Conservation (phyloP, 2,329 filamentous ascomycete genomes). For the Decorospora gaudefroyi region DNA sequence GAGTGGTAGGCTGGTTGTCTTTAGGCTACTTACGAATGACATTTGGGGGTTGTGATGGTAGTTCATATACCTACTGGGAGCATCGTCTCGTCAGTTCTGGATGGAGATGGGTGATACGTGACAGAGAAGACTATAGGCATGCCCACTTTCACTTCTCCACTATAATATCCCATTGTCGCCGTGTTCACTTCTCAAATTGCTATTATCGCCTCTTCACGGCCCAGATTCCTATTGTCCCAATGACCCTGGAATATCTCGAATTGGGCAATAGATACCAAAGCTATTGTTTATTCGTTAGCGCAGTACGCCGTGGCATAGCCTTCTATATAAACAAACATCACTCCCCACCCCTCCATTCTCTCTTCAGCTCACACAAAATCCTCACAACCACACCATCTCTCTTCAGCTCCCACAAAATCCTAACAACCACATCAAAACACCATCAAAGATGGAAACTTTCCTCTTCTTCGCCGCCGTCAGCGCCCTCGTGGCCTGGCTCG, state of each 20-base stretch:
- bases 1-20: conserved; percentile 62
- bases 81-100: too few species aligned
- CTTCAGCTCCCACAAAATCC: too few species aligned
- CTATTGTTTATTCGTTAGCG: too few species aligned
- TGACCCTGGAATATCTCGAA: too few species aligned
- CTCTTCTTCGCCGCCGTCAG: conserved; percentile 9
- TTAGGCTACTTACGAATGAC: neutral
- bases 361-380: conserved; percentile 2
- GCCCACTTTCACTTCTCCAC: neutral
- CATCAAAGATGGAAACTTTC: conserved; percentile 5
- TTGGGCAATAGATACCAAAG: too few species aligned
- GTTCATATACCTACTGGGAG: neutral
- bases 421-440: neutral
- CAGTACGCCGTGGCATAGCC: too few species aligned
- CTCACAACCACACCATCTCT: neutral
- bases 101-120: too few species aligned
- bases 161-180: conserved; percentile 3
- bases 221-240: neutral
- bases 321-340: neutral
- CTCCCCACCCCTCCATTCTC: neutral
- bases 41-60: neutral
- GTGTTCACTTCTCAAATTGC: neutral
- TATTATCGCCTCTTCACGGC: neutral
- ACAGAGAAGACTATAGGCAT: neutral
- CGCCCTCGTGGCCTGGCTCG: conserved; percentile 7